phyloP scores from a whole-genome alignment of 768 basidiomycete genomes.

The Hypholoma fasciculare region DNA sequence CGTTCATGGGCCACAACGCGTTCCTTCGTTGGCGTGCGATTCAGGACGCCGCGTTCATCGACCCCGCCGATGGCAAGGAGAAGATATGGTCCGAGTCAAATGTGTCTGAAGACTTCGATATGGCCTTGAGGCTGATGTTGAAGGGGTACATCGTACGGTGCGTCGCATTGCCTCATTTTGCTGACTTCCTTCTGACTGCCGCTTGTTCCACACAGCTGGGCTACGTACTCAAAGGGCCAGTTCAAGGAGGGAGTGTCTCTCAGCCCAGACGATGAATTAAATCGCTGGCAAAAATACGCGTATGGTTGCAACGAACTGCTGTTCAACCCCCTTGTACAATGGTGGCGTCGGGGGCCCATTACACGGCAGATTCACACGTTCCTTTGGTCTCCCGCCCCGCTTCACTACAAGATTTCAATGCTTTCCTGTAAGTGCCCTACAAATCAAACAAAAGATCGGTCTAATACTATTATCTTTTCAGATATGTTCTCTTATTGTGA shows the following conservation, averaged over 20 bases:
- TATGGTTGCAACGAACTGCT: slow-evolving; percentile 72
- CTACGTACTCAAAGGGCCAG: slow-evolving; percentile 79
- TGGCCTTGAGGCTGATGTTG: slow-evolving; percentile 63
- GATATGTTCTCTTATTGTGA: slow-evolving; percentile 58
- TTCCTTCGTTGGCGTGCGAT: slow-evolving; percentile 83
- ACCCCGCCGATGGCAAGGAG: slow-evolving; percentile 59
- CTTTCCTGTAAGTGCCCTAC: slow-evolving; percentile 50
- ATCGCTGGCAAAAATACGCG: slow-evolving; percentile 84
- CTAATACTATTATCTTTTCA: slow-evolving; percentile 10
- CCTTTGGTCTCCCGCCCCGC: slow-evolving; percentile 71
- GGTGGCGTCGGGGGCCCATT: slow-evolving; percentile 80
- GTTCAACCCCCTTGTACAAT: slow-evolving; percentile 78
- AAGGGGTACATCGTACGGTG: slow-evolving; percentile 69
- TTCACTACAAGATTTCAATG: slow-evolving; percentile 85
- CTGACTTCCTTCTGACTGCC: not conserved
- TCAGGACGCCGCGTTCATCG: slow-evolving; percentile 79
- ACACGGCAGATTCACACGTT: slow-evolving; percentile 73
- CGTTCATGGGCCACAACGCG: slow-evolving; percentile 86
- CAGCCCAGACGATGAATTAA: slow-evolving; percentile 86
- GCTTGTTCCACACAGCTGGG: slow-evolving; percentile 53
- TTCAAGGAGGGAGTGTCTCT: slow-evolving; percentile 93
- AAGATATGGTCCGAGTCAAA: slow-evolving; percentile 81
- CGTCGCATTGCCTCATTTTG: slow-evolving; percentile 8
- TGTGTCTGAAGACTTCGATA: slow-evolving; percentile 83
- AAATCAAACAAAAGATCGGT: not conserved